Evolutionary conservation across 805 yeast genomes (phyloP), one percentile per base, ranked within the genome.

Genomic region (Yamadazyma endophytica): DNA sequence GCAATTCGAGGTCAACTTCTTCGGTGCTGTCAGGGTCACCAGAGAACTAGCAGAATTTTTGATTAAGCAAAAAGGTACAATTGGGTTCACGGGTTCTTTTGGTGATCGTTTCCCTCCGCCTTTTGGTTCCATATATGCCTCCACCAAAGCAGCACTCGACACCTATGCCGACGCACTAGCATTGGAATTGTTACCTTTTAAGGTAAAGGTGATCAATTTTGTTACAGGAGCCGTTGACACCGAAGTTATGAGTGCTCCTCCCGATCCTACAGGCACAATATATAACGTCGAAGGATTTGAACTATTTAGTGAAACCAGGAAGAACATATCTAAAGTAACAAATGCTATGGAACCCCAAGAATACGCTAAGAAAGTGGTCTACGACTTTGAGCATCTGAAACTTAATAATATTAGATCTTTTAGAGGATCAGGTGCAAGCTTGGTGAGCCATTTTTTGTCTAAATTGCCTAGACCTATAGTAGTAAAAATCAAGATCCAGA

Each of bases 21-120:
- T 70, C 48, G 90, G 83, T 0, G 83, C 84, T 3, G 64, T 81
- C 29, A 67, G 83, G 43, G 31, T 80, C 44, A 70, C 75, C 1
- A 61, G 85, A 17, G 83, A 75, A 43, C 64, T 83, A 20, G 43
- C 64, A 1, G 65, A 67, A 9, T 60, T 75, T 36, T 39, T 81
- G 9, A 78, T 82, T 39, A 73, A 72, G 22, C 77, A 59, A 6
- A 47, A 52, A 26, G 68, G 68, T 1, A 39, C 56, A 0, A 56
- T 62, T 13, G 59, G 47, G 2, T 61, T 61, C 44, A 60, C 68
- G 3, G 43, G 60, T 1, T 56, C 66, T 2, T 47, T 54, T 5
- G 57, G 54, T 5, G 48, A 44, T 4, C 21, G 46, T 5, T 37
- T 45, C 1, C 57, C 62, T 3, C 32, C 49, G 13, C 60, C 68